Base-by-base conservation (phyloP, 805 yeast genomes). In the Saccharomycopsis schoenii region DNA sequence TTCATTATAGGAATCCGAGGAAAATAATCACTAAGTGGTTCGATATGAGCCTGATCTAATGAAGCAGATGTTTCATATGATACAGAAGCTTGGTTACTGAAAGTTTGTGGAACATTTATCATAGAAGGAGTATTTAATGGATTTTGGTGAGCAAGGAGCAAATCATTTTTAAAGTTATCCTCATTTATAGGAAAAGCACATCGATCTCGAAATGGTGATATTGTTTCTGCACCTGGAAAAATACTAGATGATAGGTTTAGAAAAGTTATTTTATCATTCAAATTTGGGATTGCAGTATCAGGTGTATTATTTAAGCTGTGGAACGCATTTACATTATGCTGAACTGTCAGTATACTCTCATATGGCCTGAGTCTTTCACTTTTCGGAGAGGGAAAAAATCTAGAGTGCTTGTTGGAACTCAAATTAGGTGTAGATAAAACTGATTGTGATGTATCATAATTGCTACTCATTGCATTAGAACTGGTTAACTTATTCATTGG, bases 361-460 rank as follows among this genome's bases (percentile, higher is more conserved):
- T 47, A 47, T 21, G 52, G 39, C 17, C 58, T 57, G 14, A 58
- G 37, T 40, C 65, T 41, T 52, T 63, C 65, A 56, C 65, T 63
- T 11, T 34, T 59, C 9, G 65, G 65, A 29, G 64, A 61, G 12
- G 65, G 65, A 34, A 63, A 63, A 42, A 63, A 63, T 43, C 64
- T 47, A 11, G 64, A 61, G 29, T 61, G 50, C 40, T 55, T n/a
- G 47, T 62, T 61, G 19, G 60, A 56, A 50, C 59, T 59, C 17
- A 63, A 56, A 29, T 57, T 42, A 21, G 65, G 65, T 9, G 64
- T 63, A 3, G 64, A 47, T n/a, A 59, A 15, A 19, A 60, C 58
- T 19, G 64, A 59, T 29, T 55, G 58, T 21, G 42, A 11, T 25
- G 43, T n/a, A 21, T 42, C 40, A 37, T 51, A 40, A 19, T 17